These are phyloP conservation scores for Wakefieldia striispora DNA, from an alignment of 768 basidiomycete genomes.

Conservation along the genomic window DNA sequence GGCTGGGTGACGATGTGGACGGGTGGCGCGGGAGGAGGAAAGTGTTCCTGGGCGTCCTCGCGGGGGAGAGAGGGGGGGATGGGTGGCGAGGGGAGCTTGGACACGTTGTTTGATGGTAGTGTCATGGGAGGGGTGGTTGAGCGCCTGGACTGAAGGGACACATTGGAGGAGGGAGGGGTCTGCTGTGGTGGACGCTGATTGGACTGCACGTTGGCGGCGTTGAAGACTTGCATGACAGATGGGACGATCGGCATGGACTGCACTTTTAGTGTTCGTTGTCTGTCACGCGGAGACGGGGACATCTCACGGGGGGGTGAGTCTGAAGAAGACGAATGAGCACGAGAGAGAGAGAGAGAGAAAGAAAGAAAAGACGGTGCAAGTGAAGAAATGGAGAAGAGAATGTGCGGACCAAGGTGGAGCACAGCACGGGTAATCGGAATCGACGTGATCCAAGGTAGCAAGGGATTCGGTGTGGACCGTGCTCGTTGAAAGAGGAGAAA, in stretches of 20 bases:
- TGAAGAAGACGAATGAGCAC: conserved; percentile 2
- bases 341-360: too few species aligned
- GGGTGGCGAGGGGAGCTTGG: conserved; percentile 32
- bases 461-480: too few species aligned
- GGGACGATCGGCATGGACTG: conserved; percentile 66
- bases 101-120: conserved; percentile 30
- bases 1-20: conserved; percentile 31
- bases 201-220: conserved; percentile 33
- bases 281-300: conserved; percentile 44
- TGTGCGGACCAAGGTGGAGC: too few species aligned
- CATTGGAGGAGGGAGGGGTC: conserved; percentile 33
- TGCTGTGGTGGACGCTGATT: conserved; percentile 38
- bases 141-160: conserved; percentile 34
- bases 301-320: conserved; percentile 40
- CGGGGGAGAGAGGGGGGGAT: conserved; percentile 20
- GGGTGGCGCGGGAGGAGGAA: conserved; percentile 43
- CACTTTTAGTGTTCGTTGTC: conserved; percentile 53
- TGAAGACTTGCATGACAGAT: conserved; percentile 52
- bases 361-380: too few species aligned
- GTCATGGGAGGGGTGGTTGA: conserved; percentile 34
- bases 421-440: too few species aligned
- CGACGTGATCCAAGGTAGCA: too few species aligned
- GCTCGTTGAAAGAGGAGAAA: too few species aligned
- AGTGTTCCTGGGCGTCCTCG: conserved; percentile 38
- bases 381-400: too few species aligned